Conservation (phyloP, 306 rosid genomes). For the cucumber (Cucumis sativus) region Cucumber_9930_V3 NC_026656.2:14168501-14169000, state of each 20-base stretch:
- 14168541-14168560: not conserved
- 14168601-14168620: not conserved
- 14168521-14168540: not conserved
- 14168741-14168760: slow-evolving; percentile 19
- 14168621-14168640: not conserved
- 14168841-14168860: slow-evolving; percentile 48
- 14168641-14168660: not conserved
- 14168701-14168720: not conserved
- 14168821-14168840: slow-evolving; percentile 22
- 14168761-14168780: slow-evolving; percentile 50
- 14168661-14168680: not conserved
- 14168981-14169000: slow-evolving; percentile 24
- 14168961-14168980: slow-evolving; percentile 9
- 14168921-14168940: not conserved
- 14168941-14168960: slow-evolving; percentile 2
- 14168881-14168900: slow-evolving; percentile 12
- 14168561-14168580: not conserved
- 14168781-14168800: slow-evolving; percentile 45
- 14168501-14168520: not conserved
- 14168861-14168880: slow-evolving; percentile 13
- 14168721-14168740: slow-evolving; percentile 5
- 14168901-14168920: slow-evolving; percentile 11
- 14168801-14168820: slow-evolving; percentile 32
- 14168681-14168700: not conserved
- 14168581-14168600: not conserved